A percentile compares a stretch with the other conserved stretches of the same genome.
Conservation (phyloP, 2,329 filamentous ascomycete genomes). For the Diaporthe citrichinensis region DNA sequence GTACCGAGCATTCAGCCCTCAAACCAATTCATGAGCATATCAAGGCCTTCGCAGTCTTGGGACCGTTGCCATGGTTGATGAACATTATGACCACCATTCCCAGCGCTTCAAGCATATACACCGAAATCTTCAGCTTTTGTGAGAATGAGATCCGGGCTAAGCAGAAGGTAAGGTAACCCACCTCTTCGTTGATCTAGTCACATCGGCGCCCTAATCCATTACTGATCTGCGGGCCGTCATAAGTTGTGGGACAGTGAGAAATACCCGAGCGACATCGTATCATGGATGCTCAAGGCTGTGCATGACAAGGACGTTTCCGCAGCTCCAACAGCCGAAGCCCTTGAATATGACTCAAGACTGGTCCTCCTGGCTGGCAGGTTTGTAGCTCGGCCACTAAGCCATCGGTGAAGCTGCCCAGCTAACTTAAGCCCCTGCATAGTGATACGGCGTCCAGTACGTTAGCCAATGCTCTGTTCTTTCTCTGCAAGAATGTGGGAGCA, state of each 20-base stretch:
- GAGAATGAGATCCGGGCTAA: slow-evolving; percentile 11
- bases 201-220: not conserved
- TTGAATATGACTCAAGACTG: slow-evolving; percentile 24
- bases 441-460: slow-evolving; percentile 26
- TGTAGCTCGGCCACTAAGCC: not conserved
- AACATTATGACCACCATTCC: slow-evolving; percentile 5
- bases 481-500: slow-evolving; percentile 22
- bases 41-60: slow-evolving; percentile 3
- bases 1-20: slow-evolving; percentile 16
- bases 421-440: not conserved
- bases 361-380: slow-evolving; percentile 32
- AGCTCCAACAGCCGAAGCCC: slow-evolving; percentile 13
- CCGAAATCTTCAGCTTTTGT: slow-evolving; percentile 6
- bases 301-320: slow-evolving; percentile 26
- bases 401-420: not conserved
- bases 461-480: slow-evolving; percentile 21
- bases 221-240: slow-evolving; percentile 1
- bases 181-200: too few species aligned
- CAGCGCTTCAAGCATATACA: not conserved
- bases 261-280: slow-evolving; percentile 30
- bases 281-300: slow-evolving; percentile 33
- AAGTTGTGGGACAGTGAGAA: slow-evolving; percentile 25
- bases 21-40: slow-evolving; percentile 26
- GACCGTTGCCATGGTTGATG: slow-evolving; percentile 22
- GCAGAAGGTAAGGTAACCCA: slow-evolving; percentile 5